Evolutionary conservation across 1,139 yeast genomes (phyloP).

Genomic region (Blastobotrys malaysiensis): DNA sequence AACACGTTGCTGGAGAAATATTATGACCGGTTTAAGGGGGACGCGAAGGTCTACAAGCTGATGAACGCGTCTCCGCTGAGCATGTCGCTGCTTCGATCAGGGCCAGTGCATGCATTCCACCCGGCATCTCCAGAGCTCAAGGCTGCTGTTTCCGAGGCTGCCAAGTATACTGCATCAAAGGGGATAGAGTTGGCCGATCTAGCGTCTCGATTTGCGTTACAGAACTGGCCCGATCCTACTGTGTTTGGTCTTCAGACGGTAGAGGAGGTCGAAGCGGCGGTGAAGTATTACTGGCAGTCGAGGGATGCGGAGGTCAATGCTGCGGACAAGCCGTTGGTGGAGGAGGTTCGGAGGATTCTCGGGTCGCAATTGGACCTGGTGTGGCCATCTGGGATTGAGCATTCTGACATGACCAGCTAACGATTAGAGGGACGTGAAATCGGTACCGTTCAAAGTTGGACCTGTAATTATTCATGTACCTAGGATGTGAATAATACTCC

Average conservation of each 20-base stretch:
- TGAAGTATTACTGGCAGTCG: slow-evolving; percentile 53
- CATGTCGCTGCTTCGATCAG: slow-evolving; percentile 76
- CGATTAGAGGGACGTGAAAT: too few relatives aligned
- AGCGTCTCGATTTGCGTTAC: slow-evolving; percentile 70
- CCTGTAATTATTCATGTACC: too few relatives aligned
- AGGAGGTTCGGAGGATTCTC: slow-evolving; percentile 42
- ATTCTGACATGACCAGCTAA: slow-evolving; percentile 17
- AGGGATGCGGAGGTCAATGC: slow-evolving; percentile 33
- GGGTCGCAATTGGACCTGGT: slow-evolving; percentile 55
- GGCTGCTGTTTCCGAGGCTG: slow-evolving; percentile 49
- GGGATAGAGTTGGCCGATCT: slow-evolving; percentile 69
- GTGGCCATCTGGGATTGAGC: slow-evolving; percentile 66
- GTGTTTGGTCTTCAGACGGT: slow-evolving; percentile 70
- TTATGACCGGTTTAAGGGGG: slow-evolving; percentile 44
- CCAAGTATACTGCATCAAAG: slow-evolving; percentile 39
- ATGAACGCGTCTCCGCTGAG: slow-evolving; percentile 81
- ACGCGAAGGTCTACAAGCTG: slow-evolving; percentile 52
- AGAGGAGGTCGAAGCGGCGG: slow-evolving; percentile 58
- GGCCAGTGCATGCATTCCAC: slow-evolving; percentile 67
- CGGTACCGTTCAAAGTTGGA: too few relatives aligned
- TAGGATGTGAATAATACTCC: too few relatives aligned
- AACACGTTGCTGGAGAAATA: slow-evolving; percentile 53
- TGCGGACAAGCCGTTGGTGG: slow-evolving; percentile 42
- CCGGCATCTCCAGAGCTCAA: slow-evolving; percentile 68
- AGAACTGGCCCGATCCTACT: slow-evolving; percentile 57